These are phyloP conservation scores for Cystofilobasidium ferigula DNA, from an alignment of 768 basidiomycete genomes.

Conservation along the genomic window DNA sequence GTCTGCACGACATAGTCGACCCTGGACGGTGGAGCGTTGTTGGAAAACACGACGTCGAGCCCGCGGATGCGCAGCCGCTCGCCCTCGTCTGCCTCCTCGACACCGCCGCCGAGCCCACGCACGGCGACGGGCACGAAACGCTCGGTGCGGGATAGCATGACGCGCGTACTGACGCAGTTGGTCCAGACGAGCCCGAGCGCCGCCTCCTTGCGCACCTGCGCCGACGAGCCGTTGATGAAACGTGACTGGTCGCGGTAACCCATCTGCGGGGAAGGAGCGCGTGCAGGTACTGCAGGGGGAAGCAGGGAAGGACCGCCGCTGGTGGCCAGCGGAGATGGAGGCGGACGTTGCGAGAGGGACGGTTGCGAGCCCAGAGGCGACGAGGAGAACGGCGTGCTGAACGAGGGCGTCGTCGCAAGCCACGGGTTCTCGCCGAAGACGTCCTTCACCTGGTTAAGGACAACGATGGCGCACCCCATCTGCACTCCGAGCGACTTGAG, in stretches of 20 bases:
- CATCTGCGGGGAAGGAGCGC: constrained; percentile 33
- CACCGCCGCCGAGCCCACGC: constrained; percentile 39
- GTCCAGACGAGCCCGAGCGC: constrained; percentile 85
- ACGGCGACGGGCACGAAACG: constrained; percentile 49
- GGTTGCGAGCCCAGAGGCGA: neutral
- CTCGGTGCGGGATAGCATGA: constrained; percentile 69
- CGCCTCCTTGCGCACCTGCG: constrained; percentile 56
- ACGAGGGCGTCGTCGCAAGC: neutral
- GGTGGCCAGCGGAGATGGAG: too few relatives aligned
- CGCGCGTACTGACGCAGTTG: constrained; percentile 74
- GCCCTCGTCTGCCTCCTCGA: neutral
- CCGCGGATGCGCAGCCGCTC: constrained; percentile 50
- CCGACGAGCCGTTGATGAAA: constrained; percentile 57
- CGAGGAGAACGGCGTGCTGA: neutral
- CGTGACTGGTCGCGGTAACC: constrained; percentile 61
- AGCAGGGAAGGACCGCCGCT: neutral
- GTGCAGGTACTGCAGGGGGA: neutral
- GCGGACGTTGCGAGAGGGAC: too few relatives aligned
- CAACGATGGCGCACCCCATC: constrained; percentile 59
- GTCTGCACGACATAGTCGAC: constrained; percentile 38
- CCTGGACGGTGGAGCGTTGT: constrained; percentile 48
- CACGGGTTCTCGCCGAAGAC: constrained; percentile 45
- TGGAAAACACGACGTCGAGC: constrained; percentile 67
- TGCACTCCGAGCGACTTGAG: constrained; percentile 61
- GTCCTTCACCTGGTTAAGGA: constrained; percentile 82